phyloP scores from a whole-genome alignment of 129 eudicot genomes.

The Sambucus nigra region DNA sequence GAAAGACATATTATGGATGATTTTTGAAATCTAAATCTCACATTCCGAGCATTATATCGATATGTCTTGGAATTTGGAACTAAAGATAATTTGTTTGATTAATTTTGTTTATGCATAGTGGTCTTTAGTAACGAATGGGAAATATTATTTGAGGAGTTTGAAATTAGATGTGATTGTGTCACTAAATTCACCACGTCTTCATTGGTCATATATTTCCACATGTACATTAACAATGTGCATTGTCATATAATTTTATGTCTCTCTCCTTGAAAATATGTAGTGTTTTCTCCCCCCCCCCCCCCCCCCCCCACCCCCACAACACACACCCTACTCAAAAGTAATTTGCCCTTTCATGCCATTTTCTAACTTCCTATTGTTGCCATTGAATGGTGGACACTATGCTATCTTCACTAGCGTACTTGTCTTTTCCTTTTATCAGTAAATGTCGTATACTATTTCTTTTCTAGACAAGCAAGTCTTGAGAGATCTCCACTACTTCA shows the following conservation, averaged over 20 bases:
- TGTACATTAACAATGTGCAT: neutral
- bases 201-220: neutral
- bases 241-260: neutral
- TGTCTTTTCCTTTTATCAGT: neutral
- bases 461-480: conserved; percentile 9
- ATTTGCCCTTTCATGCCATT: neutral
- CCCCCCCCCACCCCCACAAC: too few species aligned
- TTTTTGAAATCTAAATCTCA: too few species aligned
- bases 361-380: neutral
- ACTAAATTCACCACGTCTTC: neutral
- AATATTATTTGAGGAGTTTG: neutral
- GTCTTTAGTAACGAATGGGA: neutral
- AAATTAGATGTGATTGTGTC: neutral
- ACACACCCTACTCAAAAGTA: neutral
- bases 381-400: neutral
- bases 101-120: neutral
- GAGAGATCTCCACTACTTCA: conserved; percentile 10
- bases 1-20: too few species aligned
- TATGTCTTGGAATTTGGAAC: neutral
- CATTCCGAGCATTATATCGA: too few species aligned
- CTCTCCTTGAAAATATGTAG: neutral
- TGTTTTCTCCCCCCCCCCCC: neutral
- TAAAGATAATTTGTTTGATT: neutral
- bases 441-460: neutral
- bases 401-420: neutral